These are phyloP conservation scores for Trichoderma citrinoviride DNA, from an alignment of 2,329 filamentous ascomycete genomes.

Conservation along the genomic window DNA sequence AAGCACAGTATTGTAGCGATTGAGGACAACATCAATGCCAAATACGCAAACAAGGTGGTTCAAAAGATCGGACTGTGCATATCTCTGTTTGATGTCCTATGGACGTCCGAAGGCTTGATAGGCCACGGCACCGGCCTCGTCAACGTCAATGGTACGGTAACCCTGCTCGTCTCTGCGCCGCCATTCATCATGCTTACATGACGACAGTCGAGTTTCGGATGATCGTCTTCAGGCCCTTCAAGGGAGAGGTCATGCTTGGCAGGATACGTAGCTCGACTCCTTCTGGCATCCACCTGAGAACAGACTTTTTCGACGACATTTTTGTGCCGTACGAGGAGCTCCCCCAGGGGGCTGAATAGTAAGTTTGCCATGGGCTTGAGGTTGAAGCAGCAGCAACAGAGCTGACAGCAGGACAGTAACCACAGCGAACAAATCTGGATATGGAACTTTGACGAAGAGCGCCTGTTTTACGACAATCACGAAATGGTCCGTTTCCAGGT, in stretches of 20 bases:
- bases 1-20: constrained; percentile 81
- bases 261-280: constrained; percentile 73
- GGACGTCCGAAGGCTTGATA: constrained; percentile 88
- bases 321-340: constrained; percentile 73
- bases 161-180: not conserved
- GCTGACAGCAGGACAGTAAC: constrained; percentile 51
- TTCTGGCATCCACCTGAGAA: constrained; percentile 72
- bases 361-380: constrained; percentile 35
- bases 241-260: constrained; percentile 85
- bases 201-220: constrained; percentile 81
- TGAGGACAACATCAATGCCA: constrained; percentile 94
- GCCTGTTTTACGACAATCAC: constrained; percentile 84
- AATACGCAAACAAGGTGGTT: constrained; percentile 94
- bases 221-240: constrained; percentile 92
- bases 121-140: constrained; percentile 89
- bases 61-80: constrained; percentile 94
- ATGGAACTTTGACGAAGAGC: constrained; percentile 72
- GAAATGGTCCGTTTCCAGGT: constrained; percentile 86
- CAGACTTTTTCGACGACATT: constrained; percentile 94
- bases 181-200: not conserved
- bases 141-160: constrained; percentile 76
- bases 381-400: no score
- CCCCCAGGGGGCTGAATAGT: constrained; percentile 75
- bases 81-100: constrained; percentile 86
- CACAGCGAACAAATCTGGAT: constrained; percentile 77